Conservation (phyloP, 164 flowering plant genomes). For the Santalum album region DNA sequence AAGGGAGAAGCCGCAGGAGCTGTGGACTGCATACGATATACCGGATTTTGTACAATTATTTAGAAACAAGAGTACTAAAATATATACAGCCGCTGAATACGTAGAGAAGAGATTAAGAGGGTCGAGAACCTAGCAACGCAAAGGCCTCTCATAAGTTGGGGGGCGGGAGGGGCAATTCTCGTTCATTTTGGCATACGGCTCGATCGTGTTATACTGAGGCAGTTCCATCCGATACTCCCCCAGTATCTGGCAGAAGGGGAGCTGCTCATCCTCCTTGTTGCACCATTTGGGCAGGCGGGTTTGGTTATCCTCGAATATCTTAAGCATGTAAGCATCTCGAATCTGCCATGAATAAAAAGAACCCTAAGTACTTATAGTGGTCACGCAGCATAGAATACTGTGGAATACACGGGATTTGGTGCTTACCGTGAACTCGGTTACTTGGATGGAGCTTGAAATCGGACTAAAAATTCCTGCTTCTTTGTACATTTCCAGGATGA, state of each 20-base stretch:
- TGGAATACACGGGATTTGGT: neutral
- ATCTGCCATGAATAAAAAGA: constrained; percentile 42
- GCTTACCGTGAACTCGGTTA: constrained; percentile 95
- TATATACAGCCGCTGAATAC: too few relatives aligned
- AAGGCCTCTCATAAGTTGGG: constrained; percentile 73
- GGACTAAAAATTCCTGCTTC: constrained; percentile 85
- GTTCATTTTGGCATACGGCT: constrained; percentile 89
- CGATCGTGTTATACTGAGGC: constrained; percentile 76
- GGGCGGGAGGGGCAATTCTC: constrained; percentile 95
- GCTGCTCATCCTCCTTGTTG: constrained; percentile 33
- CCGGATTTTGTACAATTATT: too few relatives aligned
- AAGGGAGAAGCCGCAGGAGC: too few relatives aligned
- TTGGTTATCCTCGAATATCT: constrained; percentile 72
- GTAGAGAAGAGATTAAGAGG: too few relatives aligned
- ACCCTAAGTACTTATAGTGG: too few relatives aligned
- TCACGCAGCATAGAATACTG: neutral
- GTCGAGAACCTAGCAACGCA: constrained; percentile 46
- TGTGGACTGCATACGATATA: too few relatives aligned
- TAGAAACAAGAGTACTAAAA: too few relatives aligned
- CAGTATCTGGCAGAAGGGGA: constrained; percentile 92
- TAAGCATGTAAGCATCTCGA: constrained; percentile 93
- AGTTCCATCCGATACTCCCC: constrained; percentile 93
- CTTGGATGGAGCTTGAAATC: constrained; percentile 64
- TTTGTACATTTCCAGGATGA: constrained; percentile 89
- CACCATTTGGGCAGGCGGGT: constrained; percentile 93